Evolutionary conservation across 148 eudicot species (phyloP).

Genomic region (Silene latifolia): DNA sequence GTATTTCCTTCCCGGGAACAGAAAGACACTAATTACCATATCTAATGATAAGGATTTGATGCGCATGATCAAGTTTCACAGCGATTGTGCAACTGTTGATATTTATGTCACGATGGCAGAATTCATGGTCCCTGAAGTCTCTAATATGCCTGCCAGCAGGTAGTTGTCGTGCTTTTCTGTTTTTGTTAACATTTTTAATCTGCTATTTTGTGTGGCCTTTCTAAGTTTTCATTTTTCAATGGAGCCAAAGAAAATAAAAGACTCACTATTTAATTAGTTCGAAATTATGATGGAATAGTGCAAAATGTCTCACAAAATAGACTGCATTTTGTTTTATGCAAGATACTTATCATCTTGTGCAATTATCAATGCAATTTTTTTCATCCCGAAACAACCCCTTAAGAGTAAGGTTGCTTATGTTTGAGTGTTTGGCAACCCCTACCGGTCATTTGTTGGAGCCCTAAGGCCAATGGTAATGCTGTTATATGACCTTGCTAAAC

Average conservation of each 20-base stretch:
- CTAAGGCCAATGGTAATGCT: background rate
- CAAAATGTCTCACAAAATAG: background rate
- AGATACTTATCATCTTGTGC: too few species aligned
- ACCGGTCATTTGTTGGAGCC: background rate
- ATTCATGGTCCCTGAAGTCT: constrained; percentile 51
- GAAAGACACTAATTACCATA: constrained; percentile 71
- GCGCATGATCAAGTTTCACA: constrained; percentile 78
- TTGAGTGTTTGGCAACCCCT: too few species aligned
- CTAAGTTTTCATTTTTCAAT: background rate
- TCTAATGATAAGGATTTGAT: constrained; percentile 89
- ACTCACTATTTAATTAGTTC: background rate
- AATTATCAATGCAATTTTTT: too few species aligned
- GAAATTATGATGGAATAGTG: background rate
- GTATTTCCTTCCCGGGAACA: constrained; percentile 83
- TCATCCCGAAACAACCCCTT: too few species aligned
- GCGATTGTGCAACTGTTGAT: constrained; percentile 48
- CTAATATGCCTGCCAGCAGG: constrained; percentile 82
- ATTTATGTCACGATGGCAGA: constrained; percentile 69
- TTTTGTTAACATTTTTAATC: constrained; percentile 11
- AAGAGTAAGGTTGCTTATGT: too few species aligned
- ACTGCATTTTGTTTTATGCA: background rate
- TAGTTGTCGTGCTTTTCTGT: constrained; percentile 29
- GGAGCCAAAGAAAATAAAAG: background rate
- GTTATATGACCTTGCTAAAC: constrained; percentile 2
- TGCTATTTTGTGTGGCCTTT: background rate